Conservation (phyloP, 2,329 filamentous ascomycete species). For the Aspergillus novoparasiticus region DNA sequence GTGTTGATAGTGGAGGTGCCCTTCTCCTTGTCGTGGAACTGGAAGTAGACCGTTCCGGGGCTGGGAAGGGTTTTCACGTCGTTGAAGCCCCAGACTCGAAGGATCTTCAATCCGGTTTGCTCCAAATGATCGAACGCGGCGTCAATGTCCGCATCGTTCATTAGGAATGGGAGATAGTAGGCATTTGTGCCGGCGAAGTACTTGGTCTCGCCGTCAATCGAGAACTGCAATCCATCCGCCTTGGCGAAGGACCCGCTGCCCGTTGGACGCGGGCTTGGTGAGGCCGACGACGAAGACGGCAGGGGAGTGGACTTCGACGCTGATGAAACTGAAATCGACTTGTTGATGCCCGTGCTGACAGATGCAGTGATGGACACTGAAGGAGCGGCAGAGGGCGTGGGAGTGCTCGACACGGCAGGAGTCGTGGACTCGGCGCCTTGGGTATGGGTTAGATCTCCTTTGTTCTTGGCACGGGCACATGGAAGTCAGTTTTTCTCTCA, state of each 20-base stretch:
- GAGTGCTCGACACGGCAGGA: not conserved
- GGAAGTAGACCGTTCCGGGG: constrained; percentile 16
- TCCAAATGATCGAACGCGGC: not conserved
- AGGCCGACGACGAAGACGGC: not conserved
- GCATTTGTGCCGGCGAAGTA: constrained; percentile 20
- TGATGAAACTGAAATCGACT: not conserved
- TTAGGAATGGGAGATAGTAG: constrained; percentile 17
- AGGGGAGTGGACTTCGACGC: not conserved
- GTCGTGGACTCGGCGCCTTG: not conserved
- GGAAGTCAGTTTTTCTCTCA: not conserved
- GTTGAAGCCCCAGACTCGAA: constrained; percentile 22
- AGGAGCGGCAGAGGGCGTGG: not conserved
- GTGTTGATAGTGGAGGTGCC: constrained; percentile 15
- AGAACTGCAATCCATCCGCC: constrained; percentile 8
- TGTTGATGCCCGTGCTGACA: not conserved
- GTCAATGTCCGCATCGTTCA: constrained; percentile 7
- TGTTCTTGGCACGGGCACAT: too few species aligned
- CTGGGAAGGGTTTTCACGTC: constrained; percentile 14
- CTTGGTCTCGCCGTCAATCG: constrained; percentile 17
- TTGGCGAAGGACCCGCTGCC: not conserved
- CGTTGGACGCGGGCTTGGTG: not conserved
- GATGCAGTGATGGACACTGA: not conserved
- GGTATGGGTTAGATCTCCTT: not conserved
- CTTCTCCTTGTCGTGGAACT: constrained; percentile 13
- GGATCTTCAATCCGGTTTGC: constrained; percentile 13